Evolutionary conservation across 2,329 filamentous ascomycete species (phyloP).

Genomic region (Trichoderma sp.): DNA sequence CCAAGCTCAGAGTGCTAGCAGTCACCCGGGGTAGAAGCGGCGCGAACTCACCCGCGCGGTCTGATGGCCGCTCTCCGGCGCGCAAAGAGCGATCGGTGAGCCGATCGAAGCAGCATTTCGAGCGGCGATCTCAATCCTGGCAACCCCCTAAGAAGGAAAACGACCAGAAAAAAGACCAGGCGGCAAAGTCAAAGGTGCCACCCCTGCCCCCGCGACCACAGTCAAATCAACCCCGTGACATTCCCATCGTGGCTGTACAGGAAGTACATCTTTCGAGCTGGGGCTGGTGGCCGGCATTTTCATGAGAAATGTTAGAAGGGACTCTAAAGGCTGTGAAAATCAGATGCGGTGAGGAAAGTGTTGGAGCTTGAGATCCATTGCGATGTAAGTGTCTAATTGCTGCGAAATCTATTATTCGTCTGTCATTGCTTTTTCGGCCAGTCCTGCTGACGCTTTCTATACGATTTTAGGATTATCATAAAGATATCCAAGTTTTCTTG

Average conservation of each 20-base stretch:
- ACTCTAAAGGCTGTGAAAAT: background rate
- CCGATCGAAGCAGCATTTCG: slow-evolving; percentile 20
- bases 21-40: slow-evolving; percentile 20
- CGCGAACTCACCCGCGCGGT: slow-evolving; percentile 21
- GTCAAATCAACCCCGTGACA: slow-evolving; percentile 26
- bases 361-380: background rate
- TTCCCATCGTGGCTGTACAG: slow-evolving; percentile 33
- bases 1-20: slow-evolving; percentile 3
- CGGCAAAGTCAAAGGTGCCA: slow-evolving; percentile 22
- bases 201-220: slow-evolving; percentile 28
- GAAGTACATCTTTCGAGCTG: slow-evolving; percentile 23
- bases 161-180: slow-evolving; percentile 14
- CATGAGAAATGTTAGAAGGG: background rate
- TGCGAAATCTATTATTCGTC: slow-evolving; percentile 9
- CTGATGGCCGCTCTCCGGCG: slow-evolving; percentile 28
- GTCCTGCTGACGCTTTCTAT: slow-evolving; percentile 10
- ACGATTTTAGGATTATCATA: background rate
- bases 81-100: slow-evolving; percentile 24
- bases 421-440: background rate
- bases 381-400: slow-evolving; percentile 9
- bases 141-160: slow-evolving; percentile 6
- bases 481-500: background rate
- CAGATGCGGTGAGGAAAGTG: background rate
- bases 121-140: slow-evolving; percentile 7
- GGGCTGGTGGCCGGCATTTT: slow-evolving; percentile 19